Evolutionary conservation across 225 moss, liverwort and hornwort genomes (phyloP).

Genomic region (Bryoerythrophyllum caledonicum): DNA sequence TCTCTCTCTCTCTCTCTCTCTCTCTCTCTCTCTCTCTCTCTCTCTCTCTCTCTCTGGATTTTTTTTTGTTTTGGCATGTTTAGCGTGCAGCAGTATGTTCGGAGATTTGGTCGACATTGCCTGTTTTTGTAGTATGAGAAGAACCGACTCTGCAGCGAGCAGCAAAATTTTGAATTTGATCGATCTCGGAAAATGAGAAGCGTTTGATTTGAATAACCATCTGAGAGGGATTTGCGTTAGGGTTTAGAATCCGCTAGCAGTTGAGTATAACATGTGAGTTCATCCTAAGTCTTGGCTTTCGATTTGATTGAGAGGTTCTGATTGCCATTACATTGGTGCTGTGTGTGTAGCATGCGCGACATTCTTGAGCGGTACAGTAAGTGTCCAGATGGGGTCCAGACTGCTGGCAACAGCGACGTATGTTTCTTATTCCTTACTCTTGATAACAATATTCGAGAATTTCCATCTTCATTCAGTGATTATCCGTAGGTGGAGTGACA

Average conservation of each 20-base stretch:
- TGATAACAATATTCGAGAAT: neutral
- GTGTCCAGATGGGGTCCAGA: slow-evolving; percentile 65
- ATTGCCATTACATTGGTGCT: slow-evolving; percentile 19
- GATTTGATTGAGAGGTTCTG: slow-evolving; percentile 18
- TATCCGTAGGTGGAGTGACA: too few relatives aligned
- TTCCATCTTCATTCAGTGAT: neutral
- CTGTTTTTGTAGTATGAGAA: neutral
- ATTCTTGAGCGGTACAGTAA: slow-evolving; percentile 69
- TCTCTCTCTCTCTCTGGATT: neutral
- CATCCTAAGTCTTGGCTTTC: neutral
- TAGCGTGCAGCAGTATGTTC: slow-evolving; percentile 16
- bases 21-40: neutral
- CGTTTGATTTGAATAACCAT: neutral
- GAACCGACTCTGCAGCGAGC: neutral
- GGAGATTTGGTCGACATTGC: slow-evolving; percentile 27
- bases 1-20: neutral
- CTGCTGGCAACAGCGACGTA: slow-evolving; percentile 62
- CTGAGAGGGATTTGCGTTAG: slow-evolving; percentile 23
- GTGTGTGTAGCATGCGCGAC: slow-evolving; percentile 60
- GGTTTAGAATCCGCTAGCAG: slow-evolving; percentile 22
- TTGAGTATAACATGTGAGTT: neutral
- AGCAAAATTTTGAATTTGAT: neutral
- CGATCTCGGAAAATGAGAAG: neutral
- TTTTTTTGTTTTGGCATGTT: neutral
- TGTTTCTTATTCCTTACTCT: neutral